These are phyloP conservation scores for Coniochaeta sp. DNA, from an alignment of 2,329 filamentous ascomycete species.

Conservation along the genomic window DNA sequence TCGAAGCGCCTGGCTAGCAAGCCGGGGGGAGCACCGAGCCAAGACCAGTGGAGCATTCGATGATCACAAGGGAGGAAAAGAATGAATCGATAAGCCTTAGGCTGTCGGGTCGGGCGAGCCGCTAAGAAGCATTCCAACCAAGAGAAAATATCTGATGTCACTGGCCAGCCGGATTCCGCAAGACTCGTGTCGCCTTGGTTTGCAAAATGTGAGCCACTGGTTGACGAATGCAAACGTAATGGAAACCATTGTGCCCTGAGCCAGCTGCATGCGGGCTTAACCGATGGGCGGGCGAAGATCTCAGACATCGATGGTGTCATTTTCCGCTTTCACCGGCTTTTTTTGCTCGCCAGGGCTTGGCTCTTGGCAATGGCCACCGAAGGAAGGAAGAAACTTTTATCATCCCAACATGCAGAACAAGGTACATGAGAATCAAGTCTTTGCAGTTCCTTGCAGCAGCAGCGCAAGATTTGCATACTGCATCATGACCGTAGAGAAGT, in stretches of 20 bases:
- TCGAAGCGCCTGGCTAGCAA: neutral
- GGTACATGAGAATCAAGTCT: no score
- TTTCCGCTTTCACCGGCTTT: neutral
- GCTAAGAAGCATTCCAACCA: neutral
- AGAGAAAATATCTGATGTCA: slow-evolving; percentile 1
- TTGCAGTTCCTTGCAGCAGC: no score
- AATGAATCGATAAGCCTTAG: neutral
- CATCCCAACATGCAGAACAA: neutral
- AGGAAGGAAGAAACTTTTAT: neutral
- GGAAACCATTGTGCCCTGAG: neutral
- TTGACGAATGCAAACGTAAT: slow-evolving; percentile 2
- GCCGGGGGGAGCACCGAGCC: neutral
- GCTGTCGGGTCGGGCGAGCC: neutral
- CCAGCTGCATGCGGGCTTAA: neutral
- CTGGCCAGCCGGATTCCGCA: neutral
- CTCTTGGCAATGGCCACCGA: neutral
- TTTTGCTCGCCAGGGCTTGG: neutral
- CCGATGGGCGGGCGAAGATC: neutral
- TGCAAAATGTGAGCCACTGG: neutral
- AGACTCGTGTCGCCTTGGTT: neutral
- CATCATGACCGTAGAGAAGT: neutral
- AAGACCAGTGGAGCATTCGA: neutral
- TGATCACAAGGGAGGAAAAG: slow-evolving; percentile 1
- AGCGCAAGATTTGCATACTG: neutral
- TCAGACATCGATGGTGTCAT: neutral